phyloP scores from a whole-genome alignment of 108 stramenopile species.

The Cylindrotheca closterium region DNA sequence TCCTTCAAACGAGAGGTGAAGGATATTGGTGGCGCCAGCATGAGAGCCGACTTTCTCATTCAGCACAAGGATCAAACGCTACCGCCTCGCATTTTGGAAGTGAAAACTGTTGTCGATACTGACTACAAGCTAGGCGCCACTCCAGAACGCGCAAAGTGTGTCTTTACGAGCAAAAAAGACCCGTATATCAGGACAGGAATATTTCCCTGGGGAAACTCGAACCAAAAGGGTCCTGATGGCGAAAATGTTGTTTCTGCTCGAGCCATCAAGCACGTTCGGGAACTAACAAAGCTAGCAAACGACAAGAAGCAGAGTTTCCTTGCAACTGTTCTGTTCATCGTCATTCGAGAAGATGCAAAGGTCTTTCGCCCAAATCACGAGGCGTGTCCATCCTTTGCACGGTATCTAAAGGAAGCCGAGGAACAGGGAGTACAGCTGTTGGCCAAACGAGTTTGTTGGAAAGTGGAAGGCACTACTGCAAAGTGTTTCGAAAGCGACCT shows the following conservation, averaged over 20 bases:
- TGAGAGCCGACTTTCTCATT: constrained; percentile 49
- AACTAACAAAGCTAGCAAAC: constrained; percentile 36
- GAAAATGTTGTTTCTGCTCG: constrained; percentile 60
- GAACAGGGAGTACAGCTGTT: constrained; percentile 45
- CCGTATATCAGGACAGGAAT: constrained; percentile 50
- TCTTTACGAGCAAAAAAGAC: constrained; percentile 25
- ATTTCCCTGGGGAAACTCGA: constrained; percentile 61
- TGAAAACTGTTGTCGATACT: constrained; percentile 64
- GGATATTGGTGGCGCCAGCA: constrained; percentile 37
- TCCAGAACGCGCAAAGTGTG: constrained; percentile 33
- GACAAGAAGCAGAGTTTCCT: constrained; percentile 18
- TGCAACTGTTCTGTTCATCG: constrained; percentile 50
- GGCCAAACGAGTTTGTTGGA: constrained; percentile 52
- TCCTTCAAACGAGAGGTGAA: constrained; percentile 30
- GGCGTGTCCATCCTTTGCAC: constrained; percentile 60
- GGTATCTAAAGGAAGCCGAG: constrained; percentile 42
- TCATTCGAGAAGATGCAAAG: constrained; percentile 52
- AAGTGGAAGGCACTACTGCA: constrained; percentile 29
- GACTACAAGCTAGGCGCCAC: constrained; percentile 33
- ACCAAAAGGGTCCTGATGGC: constrained; percentile 61
- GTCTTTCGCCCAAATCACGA: constrained; percentile 49
- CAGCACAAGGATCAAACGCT: constrained; percentile 28
- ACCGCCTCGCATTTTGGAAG: constrained; percentile 44
- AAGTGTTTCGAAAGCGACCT: constrained; percentile 37
- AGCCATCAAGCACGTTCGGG: constrained; percentile 64